phyloP scores from a whole-genome alignment of 2,329 filamentous ascomycete genomes.

The Xylariaceae sp. region DNA sequence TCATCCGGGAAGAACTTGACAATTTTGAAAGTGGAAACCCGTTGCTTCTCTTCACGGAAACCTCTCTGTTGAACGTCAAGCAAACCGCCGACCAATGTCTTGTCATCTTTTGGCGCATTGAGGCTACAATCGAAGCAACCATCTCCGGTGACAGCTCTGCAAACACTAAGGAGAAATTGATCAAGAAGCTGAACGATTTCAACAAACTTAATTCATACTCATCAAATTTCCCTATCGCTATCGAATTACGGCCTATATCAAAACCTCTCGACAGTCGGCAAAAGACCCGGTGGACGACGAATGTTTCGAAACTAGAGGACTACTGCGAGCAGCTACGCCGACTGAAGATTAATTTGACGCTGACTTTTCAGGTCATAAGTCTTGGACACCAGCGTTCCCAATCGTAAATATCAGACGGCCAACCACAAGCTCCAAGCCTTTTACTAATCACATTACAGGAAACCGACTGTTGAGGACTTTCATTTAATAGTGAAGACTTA shows the following conservation, averaged over 20 bases:
- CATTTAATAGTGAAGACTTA: constrained; percentile 3
- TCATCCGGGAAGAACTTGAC: neutral
- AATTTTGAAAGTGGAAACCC: neutral
- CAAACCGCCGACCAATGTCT: neutral
- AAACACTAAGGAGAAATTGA: neutral
- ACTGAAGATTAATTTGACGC: neutral
- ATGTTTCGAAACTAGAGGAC: constrained; percentile 7
- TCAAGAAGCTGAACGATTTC: neutral
- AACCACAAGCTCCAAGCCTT: neutral
- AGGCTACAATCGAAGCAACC: neutral
- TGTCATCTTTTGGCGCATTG: constrained; percentile 4
- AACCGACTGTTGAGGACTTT: neutral
- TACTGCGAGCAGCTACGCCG: constrained; percentile 6
- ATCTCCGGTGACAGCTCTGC: neutral
- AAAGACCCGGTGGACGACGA: constrained; percentile 3
- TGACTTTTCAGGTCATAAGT: constrained; percentile 7
- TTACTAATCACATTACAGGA: constrained; percentile 1
- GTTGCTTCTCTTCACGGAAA: neutral
- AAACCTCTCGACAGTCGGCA: neutral
- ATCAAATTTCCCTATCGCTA: neutral
- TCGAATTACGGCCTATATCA: constrained; percentile 2
- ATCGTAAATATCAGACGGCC: neutral
- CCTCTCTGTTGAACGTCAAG: neutral
- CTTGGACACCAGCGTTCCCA: constrained; percentile 1
- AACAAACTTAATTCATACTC: neutral